Conservation (phyloP, 2,329 filamentous ascomycete genomes). For the Ophiosphaerella narmari region DNA sequence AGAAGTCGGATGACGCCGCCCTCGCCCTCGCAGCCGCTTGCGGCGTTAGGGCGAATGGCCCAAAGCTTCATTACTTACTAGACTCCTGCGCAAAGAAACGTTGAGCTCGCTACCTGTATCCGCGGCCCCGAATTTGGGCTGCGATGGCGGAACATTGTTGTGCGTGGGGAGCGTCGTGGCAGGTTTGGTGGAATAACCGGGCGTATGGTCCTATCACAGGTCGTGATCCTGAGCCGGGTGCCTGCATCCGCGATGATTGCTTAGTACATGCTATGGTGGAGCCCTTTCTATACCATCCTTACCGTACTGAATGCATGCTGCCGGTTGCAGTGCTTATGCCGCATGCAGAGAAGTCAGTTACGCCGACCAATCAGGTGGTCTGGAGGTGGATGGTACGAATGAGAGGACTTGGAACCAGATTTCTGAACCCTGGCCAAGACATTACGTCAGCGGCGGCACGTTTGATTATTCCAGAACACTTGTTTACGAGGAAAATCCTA, state of each 20-base stretch:
- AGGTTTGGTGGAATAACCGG: background rate
- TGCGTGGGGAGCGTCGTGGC: conserved; percentile 1
- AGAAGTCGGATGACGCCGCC: conserved; percentile 1
- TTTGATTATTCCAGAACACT: no score
- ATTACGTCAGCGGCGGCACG: no score
- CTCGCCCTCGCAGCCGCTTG: background rate
- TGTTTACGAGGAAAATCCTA: no score
- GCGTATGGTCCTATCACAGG: conserved; percentile 2
- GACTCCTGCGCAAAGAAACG: background rate
- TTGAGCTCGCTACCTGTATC: conserved; percentile 1
- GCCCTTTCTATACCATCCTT: background rate
- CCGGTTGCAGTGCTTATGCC: background rate
- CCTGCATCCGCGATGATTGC: background rate
- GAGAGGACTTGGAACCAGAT: no score
- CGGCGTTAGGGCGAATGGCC: background rate
- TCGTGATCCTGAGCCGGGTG: background rate
- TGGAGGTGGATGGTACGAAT: background rate
- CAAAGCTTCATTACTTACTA: background rate
- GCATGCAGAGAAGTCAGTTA: background rate
- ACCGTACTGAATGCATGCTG: conserved; percentile 1
- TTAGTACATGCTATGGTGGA: conserved; percentile 1
- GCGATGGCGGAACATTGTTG: conserved; percentile 3
- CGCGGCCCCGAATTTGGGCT: background rate
- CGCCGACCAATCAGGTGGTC: background rate
- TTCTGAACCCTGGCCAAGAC: no score